Base-by-base conservation (phyloP, 108 stramenopile species). In the Skeletonema potamos region DNA sequence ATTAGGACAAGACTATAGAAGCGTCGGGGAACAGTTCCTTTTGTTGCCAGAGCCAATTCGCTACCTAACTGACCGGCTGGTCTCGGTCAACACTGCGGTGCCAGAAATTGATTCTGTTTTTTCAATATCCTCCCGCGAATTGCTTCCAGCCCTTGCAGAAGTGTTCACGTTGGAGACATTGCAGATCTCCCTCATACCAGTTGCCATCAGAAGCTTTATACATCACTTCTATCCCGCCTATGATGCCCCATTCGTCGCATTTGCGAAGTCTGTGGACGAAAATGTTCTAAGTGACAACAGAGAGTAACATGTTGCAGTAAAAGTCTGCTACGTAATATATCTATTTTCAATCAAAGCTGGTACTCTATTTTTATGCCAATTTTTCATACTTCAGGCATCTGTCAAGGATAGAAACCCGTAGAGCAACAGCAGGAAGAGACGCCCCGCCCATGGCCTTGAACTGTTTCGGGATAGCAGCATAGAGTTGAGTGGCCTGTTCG, bases 141-240 rank as follows among this genome's bases (percentile, higher is more conserved):
- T 93, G 0, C 73, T 87, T 26, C 85, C 86, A 9, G 89, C 88
- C 0, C 58, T 96, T 55, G 67, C 84, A 39, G 66, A 76, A 17
- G 80, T 76, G 6, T 96, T 92, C 58, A 79, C 86, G 0, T 72
- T 96, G 54, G 89, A 92, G 48, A 82, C 78, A 26, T 92, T 96
- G 61, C 70, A 77, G 24, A 88, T 96, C n/a, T 89, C 87, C 72
- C 75, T 84, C 33, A 73, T 93, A 8, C 88, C 92, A 20, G 87
- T 88, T 62, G 94, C 92, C 18, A 80, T 93, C 18, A 86, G 94
- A 41, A 79, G 85, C 57, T 92, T 96, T 72, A 64, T 96, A 22
- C 94, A 96, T 70, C 94, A 96, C 71, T 96, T 96, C 61, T 91
- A 85, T 58, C 92, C 90, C 4, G 94, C 94, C 2, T 95, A 95